phyloP scores from a whole-genome alignment of 1,284 basidiomycete species.

The Cryptococcus deneoformans region DNA sequence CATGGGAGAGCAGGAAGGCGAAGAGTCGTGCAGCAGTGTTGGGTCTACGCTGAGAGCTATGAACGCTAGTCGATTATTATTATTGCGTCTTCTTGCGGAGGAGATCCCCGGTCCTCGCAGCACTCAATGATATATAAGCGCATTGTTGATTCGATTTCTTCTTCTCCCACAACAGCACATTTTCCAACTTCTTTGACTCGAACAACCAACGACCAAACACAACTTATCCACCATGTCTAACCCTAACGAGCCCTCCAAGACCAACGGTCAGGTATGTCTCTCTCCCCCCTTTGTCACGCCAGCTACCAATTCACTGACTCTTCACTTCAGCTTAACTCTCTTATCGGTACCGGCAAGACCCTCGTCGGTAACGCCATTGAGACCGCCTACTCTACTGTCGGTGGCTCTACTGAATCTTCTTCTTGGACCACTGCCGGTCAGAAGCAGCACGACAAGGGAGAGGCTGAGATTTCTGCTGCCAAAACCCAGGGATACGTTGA shows the following conservation, averaged over 20 bases:
- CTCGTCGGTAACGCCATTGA: constrained; percentile 59
- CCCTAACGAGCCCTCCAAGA: constrained; percentile 56
- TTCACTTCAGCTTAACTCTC: constrained; percentile 39
- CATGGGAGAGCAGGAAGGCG: too few relatives aligned
- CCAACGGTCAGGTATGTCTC: constrained; percentile 56
- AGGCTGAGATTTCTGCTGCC: constrained; percentile 52
- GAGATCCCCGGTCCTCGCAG: too few relatives aligned
- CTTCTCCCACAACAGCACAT: background rate
- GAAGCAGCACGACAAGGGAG: constrained; percentile 61
- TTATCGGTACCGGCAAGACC: constrained; percentile 44
- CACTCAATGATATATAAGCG: background rate
- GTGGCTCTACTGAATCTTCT: constrained; percentile 36
- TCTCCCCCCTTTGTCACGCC: background rate
- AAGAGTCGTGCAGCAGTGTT: too few relatives aligned
- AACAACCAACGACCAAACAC: constrained; percentile 4
- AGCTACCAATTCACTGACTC: background rate
- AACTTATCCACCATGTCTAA: constrained; percentile 19
- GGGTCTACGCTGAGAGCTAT: too few relatives aligned
- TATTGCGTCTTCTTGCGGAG: too few relatives aligned
- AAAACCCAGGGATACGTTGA: constrained; percentile 53
- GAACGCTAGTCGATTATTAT: too few relatives aligned
- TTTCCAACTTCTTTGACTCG: background rate
- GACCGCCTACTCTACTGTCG: constrained; percentile 50
- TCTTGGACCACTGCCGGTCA: constrained; percentile 55
- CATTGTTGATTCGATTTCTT: background rate